Evolutionary conservation across 345 rosid genomes (phyloP), one percentile per base, ranked within the genome.

Genomic region (Rhizophora apiculata): DNA sequence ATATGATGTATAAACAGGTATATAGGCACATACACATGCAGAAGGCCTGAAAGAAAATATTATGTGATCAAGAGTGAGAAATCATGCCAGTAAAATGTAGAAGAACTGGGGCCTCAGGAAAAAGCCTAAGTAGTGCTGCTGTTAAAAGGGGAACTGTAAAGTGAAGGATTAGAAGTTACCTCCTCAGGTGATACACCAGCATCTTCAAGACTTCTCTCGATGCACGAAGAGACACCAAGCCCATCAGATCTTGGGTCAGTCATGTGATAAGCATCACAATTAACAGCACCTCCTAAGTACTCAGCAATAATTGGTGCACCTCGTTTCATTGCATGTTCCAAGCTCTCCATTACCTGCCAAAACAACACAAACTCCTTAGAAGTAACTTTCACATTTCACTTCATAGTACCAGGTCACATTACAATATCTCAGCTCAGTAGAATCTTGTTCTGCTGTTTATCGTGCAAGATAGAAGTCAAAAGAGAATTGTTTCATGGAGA

Each of bases 211-310:
- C 95, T 86, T 72, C 93, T 89, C 84, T 84, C 85, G 67, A 96
- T 96, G 86, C 99, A 92, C 22, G 98, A 78, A 76, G 99, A 96
- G 69, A 96, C 99, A 60, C 99, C 99, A 82, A 92, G 98, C 18
- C 99, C 99, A 83, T 96, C 99, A 79, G 93, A 79, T 82, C 99
- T 90, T 51, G 99, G 99, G 81, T 90, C 98, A 67, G 98, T 96
- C 98, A 96, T 92, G 78, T 96, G 99, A 78, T 90, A 76, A 79
- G 99, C 99, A 89, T 96, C 99, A 65, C 99, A 96, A 63, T 96
- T 92, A 75, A 96, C 85, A 72, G 99, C 98, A 72, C 99, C 99
- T 70, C 99, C 99, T 57, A 96, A 79, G 76, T 96, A 92, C 78
- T 96, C 98, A 0, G 96, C 99, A 76, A 96, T 85, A 56, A 96